Base-by-base conservation (phyloP, 805 yeast genomes). In the Ogataea corticis region DNA sequence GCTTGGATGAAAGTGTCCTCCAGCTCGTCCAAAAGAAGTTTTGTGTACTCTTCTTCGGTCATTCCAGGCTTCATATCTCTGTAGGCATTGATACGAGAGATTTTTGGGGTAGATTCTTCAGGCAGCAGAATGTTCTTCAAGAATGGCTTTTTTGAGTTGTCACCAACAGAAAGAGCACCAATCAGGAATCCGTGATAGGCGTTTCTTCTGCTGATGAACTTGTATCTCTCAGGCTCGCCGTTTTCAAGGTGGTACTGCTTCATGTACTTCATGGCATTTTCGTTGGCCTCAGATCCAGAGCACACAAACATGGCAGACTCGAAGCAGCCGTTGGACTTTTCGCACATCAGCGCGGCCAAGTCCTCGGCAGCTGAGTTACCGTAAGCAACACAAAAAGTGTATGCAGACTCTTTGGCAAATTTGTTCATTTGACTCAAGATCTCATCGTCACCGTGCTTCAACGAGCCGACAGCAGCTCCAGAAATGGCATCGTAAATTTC, bases 251-350 rank as follows among this genome's bases (percentile, higher is more conserved):
- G 69, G 53, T 73, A 72, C 56, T 72, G 77, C 50, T 63, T 61
- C 15, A 85, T 85, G 62, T 83, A 82, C 60, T 83, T 84, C 56
- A 84, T 62, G 3, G 89, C 89, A 21, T 87, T 87, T 58, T 84
- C 91, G 54, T 84, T 84, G 37, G 90, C 87, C 61, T 84, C 91
- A 15, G 88, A 73, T 39, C 94, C 94, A 2, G 86, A 77, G 56
- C 82, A 82, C 45, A 80, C 75, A 43, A 85, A 65, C 44, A 68
- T 50, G 3, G 71, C 75, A 18, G 69, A 58, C 3, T 57, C 55
- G 47, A 70, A 69, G 9, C 67, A 29, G 57, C 68, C 39, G 54
- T 54, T 45, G 66, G 69, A 27, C 68, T 65, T 41, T 59, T 58
- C 10, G 61, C 68, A 46, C 48, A 58, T 80, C 78, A 67, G 67